Evolutionary conservation across 1,284 basidiomycete species (phyloP), one percentile per base, ranked within the genome.

Genomic region (Flammula alnicola): DNA sequence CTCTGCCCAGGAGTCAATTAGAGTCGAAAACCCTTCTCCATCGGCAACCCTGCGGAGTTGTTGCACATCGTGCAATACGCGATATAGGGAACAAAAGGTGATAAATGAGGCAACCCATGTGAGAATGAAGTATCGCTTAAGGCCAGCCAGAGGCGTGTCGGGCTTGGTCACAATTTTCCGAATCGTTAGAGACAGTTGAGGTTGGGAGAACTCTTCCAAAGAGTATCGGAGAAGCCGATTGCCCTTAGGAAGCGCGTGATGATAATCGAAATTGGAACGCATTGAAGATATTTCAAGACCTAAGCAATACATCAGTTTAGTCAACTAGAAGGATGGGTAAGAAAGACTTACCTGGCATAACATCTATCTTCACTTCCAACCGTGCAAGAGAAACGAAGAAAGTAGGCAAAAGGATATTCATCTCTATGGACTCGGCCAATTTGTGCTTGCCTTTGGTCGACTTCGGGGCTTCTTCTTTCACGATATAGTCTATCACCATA

Each of bases 371-470:
- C 4, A 88, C 83, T 58, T 86, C 81, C 51, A 89, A 68, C 57
- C 76, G 74, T 26, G 83, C 83, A 37, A 91, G 72, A 9, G 85
- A 80, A 17, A 88, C 65, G 5, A 79, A 66, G 62, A 91, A 91
- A 12, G 80, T 80, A 3, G 88, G 88, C 37, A 91, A 63, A 39
- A 88, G 68, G 16, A 89, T 65, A 53, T 79, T 66, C 26, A 85
- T 55, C 14, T 54, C 56, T 11, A 55, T 50, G 4, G 60, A 57
- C 9, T 65, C 60, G 27, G 56, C 65, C 36, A 59, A 58, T 57
- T 62, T 70, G 41, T 54, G 60, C 43, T 68, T 71, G 53, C 60
- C 66, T 56, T 74, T 74, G 29, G 29, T 29, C 40, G 41, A 42
- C 27, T 50, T 41, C 38, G 35, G 17, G 33, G 35, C 57, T 9